Conservation (phyloP, 495 filamentous ascomycete genomes). For the Schizothecium vesticola region DNA sequence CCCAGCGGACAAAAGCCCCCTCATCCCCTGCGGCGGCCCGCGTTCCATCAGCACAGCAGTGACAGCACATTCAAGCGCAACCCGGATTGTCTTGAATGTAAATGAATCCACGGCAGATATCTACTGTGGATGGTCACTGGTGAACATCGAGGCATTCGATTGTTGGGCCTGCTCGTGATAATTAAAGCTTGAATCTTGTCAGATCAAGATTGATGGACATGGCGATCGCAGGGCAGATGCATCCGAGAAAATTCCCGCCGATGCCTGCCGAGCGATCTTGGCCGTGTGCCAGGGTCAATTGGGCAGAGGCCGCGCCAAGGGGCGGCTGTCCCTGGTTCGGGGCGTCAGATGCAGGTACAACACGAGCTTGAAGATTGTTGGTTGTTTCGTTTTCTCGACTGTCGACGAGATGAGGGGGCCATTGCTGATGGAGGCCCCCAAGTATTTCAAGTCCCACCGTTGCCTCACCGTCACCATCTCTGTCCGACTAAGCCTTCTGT, state of each 20-base stretch:
- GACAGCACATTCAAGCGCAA: neutral
- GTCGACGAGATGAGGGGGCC: neutral
- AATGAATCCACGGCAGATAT: too few relatives aligned
- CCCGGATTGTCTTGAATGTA: neutral
- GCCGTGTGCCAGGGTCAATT: neutral
- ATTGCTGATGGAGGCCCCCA: too few relatives aligned
- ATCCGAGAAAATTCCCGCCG: neutral
- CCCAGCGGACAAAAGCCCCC: neutral
- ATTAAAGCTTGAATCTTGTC: too few relatives aligned
- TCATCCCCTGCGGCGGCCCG: neutral
- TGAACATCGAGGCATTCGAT: too few relatives aligned
- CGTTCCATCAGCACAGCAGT: neutral
- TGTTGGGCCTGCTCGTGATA: too few relatives aligned
- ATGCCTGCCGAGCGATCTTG: neutral
- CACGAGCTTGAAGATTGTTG: neutral
- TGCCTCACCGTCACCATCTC: too few relatives aligned
- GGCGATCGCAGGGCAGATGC: neutral
- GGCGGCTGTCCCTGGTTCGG: neutral
- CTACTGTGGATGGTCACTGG: too few relatives aligned
- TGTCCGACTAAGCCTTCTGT: too few relatives aligned
- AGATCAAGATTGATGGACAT: neutral
- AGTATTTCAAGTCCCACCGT: too few relatives aligned
- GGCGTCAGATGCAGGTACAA: slow-evolving; percentile 12
- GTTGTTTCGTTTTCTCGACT: neutral
- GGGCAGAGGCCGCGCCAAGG: neutral